Conservation (phyloP, 2,329 filamentous ascomycete genomes). For the Penicillium sp. region DNA sequence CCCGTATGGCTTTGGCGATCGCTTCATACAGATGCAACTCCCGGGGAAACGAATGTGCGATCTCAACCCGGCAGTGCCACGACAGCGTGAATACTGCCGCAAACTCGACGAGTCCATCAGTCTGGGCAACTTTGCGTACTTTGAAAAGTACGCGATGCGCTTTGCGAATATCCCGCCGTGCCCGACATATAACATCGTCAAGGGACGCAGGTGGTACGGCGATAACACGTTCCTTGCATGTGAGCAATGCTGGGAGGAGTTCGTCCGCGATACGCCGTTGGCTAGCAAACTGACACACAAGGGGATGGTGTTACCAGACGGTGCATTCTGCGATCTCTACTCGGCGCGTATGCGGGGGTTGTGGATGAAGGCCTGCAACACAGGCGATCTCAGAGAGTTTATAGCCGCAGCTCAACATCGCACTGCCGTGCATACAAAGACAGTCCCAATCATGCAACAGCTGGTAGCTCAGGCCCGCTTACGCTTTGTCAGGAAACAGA, state of each 20-base stretch:
- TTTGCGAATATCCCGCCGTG: background rate
- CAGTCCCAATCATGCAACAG: background rate
- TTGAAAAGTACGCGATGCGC: background rate
- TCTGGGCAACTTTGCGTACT: background rate
- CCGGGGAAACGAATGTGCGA: background rate
- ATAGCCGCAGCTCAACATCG: background rate
- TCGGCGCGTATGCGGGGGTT: background rate
- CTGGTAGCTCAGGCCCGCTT: background rate
- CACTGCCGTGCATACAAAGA: background rate
- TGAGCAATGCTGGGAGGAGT: background rate
- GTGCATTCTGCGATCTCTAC: background rate
- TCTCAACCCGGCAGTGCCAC: background rate
- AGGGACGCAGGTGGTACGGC: background rate
- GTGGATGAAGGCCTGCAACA: background rate
- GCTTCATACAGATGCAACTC: background rate
- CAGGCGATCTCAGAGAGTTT: background rate
- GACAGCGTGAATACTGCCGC: background rate
- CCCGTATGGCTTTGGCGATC: background rate
- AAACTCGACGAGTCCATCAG: background rate
- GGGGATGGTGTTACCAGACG: background rate
- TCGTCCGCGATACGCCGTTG: background rate
- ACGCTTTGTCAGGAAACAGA: background rate
- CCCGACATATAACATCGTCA: background rate
- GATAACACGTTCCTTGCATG: background rate
- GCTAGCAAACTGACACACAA: background rate